phyloP scores from a whole-genome alignment of 2,329 filamentous ascomycete genomes.

The Colletotrichum australisinense region DNA sequence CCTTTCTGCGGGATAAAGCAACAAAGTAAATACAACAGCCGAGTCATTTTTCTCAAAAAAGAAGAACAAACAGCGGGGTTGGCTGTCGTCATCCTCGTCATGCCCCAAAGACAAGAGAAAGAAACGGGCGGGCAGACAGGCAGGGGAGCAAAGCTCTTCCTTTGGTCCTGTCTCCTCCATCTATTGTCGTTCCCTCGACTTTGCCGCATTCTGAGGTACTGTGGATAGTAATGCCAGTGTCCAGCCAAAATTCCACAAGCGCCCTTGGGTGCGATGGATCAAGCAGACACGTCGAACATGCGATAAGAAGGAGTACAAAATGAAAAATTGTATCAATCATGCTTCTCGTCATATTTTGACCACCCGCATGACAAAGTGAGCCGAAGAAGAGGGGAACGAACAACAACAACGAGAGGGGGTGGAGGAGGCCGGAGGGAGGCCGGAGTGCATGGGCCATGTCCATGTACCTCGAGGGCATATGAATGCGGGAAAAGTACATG shows the following conservation, averaged over 20 bases:
- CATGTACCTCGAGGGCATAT: conserved; percentile 6
- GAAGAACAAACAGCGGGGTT: conserved; percentile 17
- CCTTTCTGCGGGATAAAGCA: background rate
- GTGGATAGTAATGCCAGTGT: background rate
- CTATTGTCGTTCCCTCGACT: background rate
- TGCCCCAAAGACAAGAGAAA: background rate
- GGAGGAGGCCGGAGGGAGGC: background rate
- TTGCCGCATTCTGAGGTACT: too few relatives aligned
- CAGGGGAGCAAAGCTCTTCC: background rate
- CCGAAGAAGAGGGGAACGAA: conserved; percentile 12
- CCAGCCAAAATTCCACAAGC: background rate
- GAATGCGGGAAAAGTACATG: background rate
- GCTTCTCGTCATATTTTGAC: background rate
- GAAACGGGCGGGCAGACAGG: background rate
- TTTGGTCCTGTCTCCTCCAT: background rate
- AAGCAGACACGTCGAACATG: background rate
- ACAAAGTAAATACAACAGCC: background rate
- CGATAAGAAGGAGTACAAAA: background rate
- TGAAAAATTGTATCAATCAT: background rate
- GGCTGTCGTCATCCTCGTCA: background rate
- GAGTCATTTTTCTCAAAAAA: conserved; percentile 5
- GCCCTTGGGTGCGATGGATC: background rate
- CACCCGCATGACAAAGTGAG: background rate
- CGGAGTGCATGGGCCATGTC: background rate
- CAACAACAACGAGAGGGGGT: conserved; percentile 5